Base-by-base conservation (phyloP, 805 yeast genomes). In the Brettanomyces sp. region DNA sequence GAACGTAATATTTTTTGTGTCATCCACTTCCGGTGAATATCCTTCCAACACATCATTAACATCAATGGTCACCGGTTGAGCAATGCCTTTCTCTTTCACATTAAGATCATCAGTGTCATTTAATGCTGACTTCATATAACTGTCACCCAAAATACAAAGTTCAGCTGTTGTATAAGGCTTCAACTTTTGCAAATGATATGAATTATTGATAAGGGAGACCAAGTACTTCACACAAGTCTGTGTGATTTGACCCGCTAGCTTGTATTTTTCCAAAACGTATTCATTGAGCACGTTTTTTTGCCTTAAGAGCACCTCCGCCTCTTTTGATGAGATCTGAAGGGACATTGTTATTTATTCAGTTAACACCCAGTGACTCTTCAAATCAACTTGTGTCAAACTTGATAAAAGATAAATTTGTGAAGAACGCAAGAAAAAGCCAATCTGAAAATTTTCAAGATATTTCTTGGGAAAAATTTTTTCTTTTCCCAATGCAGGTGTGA, bases 61-160 rank as follows among this genome's bases (percentile, higher is more conserved):
- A 65, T 89, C 95, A 50, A 93, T 78, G 44, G 86, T 76, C 14
- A 89, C 89, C n/a, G 99, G 99, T 50, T 76, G 77, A 8, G 96
- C 86, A 60, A 93, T 85, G 49, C 98, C 96, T 67, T 85, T 88
- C 70, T 93, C 99, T 53, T 76, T 73, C 28, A 82, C 83, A 43
- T 73, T 72, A 52, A 73, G 73, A 55, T 70, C 81, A 65, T 77
- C 89, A 32, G 74, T 82, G 46, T 68, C 73, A 47, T 70, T 70
- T 45, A 85, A 68, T 46, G 89, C 74, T 39, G 76, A 68, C 43
- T 70, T 66, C 59, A 91, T 66, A 64, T 80, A 84, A 33, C 85
- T 76, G 64, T 93, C 98, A 41, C 95, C 86, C 41, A 83, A 67
- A 34, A 86, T 64, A 70, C 97, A 90, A 50, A 93, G 70, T 57